Evolutionary conservation across 2,329 filamentous ascomycete species (phyloP).

Genomic region (Ophiostoma perfectum): DNA sequence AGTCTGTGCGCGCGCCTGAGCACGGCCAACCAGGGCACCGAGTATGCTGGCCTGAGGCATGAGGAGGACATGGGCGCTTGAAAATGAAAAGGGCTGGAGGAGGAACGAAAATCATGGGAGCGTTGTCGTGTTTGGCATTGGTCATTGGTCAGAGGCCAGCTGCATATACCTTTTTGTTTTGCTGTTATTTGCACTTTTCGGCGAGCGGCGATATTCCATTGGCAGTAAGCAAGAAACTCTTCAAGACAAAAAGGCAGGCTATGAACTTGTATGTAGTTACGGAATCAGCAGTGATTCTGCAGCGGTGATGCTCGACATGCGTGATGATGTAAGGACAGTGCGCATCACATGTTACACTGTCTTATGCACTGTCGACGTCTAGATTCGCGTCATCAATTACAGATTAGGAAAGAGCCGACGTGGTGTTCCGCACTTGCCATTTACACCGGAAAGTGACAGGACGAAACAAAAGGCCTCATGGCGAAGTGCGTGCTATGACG

Average conservation of each 20-base stretch:
- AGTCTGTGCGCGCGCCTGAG: slow-evolving; percentile 79
- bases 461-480: neutral
- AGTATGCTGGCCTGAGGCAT: slow-evolving; percentile 54
- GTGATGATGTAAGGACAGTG: neutral
- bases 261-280: too few relatives aligned
- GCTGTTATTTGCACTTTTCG: neutral
- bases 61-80: slow-evolving; percentile 40
- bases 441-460: neutral
- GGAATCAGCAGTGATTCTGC: too few relatives aligned
- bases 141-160: neutral
- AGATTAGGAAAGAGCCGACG: slow-evolving; percentile 1
- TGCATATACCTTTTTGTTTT: neutral
- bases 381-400: neutral
- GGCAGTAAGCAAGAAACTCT: too few relatives aligned
- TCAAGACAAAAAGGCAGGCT: too few relatives aligned
- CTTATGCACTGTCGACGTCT: neutral
- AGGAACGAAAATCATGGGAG: neutral
- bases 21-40: slow-evolving; percentile 71
- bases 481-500: too few relatives aligned
- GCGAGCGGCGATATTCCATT: neutral
- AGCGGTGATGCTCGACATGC: neutral
- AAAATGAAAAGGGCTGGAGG: neutral
- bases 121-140: neutral
- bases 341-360: neutral
- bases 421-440: neutral